phyloP scores from a whole-genome alignment of 805 yeast species.

The Scheffersomyces amazonensis region DNA sequence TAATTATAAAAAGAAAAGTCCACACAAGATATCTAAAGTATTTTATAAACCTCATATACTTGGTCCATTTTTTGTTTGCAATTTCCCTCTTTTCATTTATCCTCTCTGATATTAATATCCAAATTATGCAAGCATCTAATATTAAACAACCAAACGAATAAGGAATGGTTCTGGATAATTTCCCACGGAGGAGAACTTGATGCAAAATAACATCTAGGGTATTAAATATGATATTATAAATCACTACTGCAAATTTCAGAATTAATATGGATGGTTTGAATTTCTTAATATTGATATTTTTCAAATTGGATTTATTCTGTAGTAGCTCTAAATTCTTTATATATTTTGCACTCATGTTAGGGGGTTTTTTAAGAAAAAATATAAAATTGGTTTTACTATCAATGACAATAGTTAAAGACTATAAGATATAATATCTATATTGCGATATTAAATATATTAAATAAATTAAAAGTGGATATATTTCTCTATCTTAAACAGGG shows the following conservation, averaged over 20 bases:
- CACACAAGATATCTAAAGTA: conserved; percentile 2
- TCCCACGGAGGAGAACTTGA: not conserved
- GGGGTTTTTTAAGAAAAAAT: no score
- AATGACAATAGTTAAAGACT: no score
- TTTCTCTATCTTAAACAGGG: no score
- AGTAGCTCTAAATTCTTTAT: no score
- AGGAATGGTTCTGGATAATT: not conserved
- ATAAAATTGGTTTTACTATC: no score
- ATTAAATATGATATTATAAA: conserved; percentile 4
- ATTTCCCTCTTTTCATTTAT: not conserved
- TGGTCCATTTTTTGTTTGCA: not conserved
- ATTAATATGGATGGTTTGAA: no score
- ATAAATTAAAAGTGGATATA: no score
- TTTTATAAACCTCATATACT: conserved; percentile 1
- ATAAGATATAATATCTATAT: no score
- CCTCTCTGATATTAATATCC: not conserved
- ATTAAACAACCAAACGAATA: not conserved
- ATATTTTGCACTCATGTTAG: no score
- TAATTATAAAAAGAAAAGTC: conserved; percentile 4
- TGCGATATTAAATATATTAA: no score
- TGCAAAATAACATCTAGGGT: conserved; percentile 1
- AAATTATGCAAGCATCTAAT: not conserved
- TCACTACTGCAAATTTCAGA: not conserved
- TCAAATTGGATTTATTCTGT: no score
- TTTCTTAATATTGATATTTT: no score